Evolutionary conservation across 225 moss, liverwort and hornwort genomes (phyloP).

Genomic region (Takakia lepidozioides): DNA sequence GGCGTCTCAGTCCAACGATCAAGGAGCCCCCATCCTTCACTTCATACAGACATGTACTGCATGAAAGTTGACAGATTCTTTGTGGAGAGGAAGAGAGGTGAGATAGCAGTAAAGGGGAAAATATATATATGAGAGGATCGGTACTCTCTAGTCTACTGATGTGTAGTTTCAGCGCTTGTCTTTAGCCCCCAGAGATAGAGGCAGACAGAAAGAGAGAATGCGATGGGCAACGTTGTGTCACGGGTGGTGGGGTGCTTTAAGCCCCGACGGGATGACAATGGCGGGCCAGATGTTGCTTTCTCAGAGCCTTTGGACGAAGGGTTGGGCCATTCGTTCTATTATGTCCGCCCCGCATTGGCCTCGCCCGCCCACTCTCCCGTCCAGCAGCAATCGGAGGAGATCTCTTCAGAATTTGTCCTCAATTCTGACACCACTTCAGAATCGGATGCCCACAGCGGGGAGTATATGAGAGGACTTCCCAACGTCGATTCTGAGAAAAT

Average conservation of each 20-base stretch:
- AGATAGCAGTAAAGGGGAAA: too few relatives aligned
- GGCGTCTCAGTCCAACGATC: too few relatives aligned
- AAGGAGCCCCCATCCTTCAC: too few relatives aligned
- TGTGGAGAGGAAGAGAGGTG: too few relatives aligned
- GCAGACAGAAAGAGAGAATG: constrained; percentile 45
- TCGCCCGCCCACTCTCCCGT: constrained; percentile 38
- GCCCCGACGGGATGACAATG: constrained; percentile 37
- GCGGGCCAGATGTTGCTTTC: constrained; percentile 58
- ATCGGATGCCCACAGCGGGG: constrained; percentile 8
- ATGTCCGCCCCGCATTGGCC: constrained; percentile 66
- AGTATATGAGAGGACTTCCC: constrained; percentile 6
- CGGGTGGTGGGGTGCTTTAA: constrained; percentile 75
- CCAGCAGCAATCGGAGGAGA: constrained; percentile 45
- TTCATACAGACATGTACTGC: too few relatives aligned
- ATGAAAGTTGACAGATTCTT: too few relatives aligned
- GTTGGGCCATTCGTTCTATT: constrained; percentile 94
- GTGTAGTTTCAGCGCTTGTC: too few relatives aligned
- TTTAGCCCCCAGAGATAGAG: too few relatives aligned
- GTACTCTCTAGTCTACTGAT: too few relatives aligned
- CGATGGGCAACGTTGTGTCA: constrained; percentile 91
- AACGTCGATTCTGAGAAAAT: not conserved
- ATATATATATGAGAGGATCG: too few relatives aligned
- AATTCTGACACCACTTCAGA: constrained; percentile 7
- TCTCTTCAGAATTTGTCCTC: constrained; percentile 14
- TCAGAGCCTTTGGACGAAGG: constrained; percentile 96